Evolutionary conservation across 345 rosid species (phyloP).

Genomic region (Lepidium sativum): DNA sequence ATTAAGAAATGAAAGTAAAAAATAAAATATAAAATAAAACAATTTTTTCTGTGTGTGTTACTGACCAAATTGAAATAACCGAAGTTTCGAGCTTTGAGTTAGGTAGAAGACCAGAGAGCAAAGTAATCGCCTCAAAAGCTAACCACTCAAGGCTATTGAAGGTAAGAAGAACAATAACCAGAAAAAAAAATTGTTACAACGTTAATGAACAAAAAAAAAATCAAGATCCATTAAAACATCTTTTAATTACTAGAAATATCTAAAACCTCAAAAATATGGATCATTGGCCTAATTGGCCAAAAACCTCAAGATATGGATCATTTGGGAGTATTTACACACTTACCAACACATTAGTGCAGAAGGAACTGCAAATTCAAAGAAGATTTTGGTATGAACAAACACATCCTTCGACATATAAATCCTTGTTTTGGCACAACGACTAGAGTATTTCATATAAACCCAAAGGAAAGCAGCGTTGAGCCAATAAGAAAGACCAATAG

Average conservation of each 20-base stretch:
- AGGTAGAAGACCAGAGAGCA: conserved; percentile 54
- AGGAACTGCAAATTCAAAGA: conserved; percentile 27
- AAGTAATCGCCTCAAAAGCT: conserved; percentile 47
- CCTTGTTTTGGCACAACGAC: conserved; percentile 1
- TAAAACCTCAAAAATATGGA: background rate
- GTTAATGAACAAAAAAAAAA: background rate
- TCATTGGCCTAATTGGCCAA: background rate
- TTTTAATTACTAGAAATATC: background rate
- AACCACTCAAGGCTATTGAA: conserved; percentile 55
- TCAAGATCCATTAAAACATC: background rate
- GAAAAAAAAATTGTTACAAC: background rate
- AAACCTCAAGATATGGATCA: background rate
- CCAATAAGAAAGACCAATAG: conserved; percentile 19
- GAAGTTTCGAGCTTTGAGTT: conserved; percentile 55
- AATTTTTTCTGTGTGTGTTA: background rate
- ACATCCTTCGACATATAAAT: conserved; percentile 14
- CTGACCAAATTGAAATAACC: conserved; percentile 47
- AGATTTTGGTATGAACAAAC: conserved; percentile 17
- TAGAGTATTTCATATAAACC: conserved; percentile 27
- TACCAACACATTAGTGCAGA: conserved; percentile 32
- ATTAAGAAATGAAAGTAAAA: background rate
- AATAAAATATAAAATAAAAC: background rate
- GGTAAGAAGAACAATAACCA: background rate
- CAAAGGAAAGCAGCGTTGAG: conserved; percentile 21
- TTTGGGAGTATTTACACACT: background rate